Conservation (phyloP, 345 rosid species). For the Lepidium aucheri region DNA sequence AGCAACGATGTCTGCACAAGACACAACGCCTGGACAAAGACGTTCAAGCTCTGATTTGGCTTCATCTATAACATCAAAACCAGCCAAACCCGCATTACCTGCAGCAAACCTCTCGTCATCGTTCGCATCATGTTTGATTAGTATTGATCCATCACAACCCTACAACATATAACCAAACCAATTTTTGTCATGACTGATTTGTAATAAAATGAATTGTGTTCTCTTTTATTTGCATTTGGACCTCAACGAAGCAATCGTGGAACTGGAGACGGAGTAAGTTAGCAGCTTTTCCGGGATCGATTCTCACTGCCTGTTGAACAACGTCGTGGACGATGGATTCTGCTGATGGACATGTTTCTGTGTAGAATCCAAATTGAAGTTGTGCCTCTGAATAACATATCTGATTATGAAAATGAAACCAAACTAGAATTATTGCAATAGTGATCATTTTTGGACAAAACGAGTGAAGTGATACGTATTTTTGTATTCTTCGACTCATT, state of each 20-base stretch:
- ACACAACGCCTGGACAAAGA: conserved; percentile 49
- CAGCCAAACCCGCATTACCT: conserved; percentile 38
- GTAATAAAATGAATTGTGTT: not conserved
- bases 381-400: conserved; percentile 26
- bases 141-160: conserved; percentile 71
- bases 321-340: conserved; percentile 36
- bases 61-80: conserved; percentile 38
- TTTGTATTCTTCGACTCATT: not conserved
- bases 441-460: conserved; percentile 3
- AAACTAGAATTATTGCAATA: not conserved
- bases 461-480: not conserved
- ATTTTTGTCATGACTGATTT: not conserved
- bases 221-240: not conserved
- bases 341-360: conserved; percentile 40
- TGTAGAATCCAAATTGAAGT: conserved; percentile 46
- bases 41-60: conserved; percentile 43
- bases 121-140: conserved; percentile 23
- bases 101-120: conserved; percentile 33
- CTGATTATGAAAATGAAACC: not conserved
- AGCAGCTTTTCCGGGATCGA: conserved; percentile 36
- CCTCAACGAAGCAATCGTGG: conserved; percentile 71
- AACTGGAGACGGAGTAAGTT: conserved; percentile 51
- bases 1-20: conserved; percentile 54
- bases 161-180: conserved; percentile 7
- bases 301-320: conserved; percentile 24